These are phyloP conservation scores for Coniosporium tulheliwenetii DNA, from an alignment of 2,329 filamentous ascomycete genomes.

Conservation along the genomic window DNA sequence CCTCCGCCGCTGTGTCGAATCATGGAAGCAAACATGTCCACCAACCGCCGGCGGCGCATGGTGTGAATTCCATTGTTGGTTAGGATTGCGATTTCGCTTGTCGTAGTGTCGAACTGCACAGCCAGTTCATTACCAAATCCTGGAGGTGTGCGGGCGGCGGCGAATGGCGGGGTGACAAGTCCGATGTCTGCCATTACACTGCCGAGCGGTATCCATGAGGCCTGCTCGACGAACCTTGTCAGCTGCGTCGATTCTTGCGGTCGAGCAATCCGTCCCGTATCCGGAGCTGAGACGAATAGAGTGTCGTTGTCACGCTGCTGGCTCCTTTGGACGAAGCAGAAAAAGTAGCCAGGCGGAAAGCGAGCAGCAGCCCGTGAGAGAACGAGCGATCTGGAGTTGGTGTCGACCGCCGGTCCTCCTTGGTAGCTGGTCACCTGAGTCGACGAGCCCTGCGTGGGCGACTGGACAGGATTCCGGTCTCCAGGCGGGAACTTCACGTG, in stretches of 20 bases:
- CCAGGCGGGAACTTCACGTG: constrained; percentile 84
- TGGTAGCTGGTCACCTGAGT: constrained; percentile 34
- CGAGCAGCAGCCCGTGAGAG: constrained; percentile 23
- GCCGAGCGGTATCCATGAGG: constrained; percentile 61
- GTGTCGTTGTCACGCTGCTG: constrained; percentile 43
- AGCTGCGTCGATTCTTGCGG: constrained; percentile 34
- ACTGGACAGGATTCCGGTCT: constrained; percentile 14
- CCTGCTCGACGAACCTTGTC: constrained; percentile 60
- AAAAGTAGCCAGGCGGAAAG: constrained; percentile 80
- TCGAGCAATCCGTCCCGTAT: constrained; percentile 67
- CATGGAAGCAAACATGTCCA: constrained; percentile 80
- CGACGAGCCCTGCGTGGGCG: constrained; percentile 8
- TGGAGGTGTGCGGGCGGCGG: constrained; percentile 48
- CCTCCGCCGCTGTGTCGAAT: constrained; percentile 53
- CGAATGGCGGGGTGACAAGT: constrained; percentile 56
- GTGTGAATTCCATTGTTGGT: constrained; percentile 85
- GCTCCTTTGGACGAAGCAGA: constrained; percentile 62
- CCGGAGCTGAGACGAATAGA: constrained; percentile 75
- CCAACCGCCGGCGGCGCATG: constrained; percentile 65
- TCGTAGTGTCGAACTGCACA: constrained; percentile 77
- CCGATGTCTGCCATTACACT: constrained; percentile 66
- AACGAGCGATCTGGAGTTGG: constrained; percentile 16
- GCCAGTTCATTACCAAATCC: constrained; percentile 93
- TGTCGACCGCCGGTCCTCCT: constrained; percentile 18
- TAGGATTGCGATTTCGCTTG: constrained; percentile 75